Conservation (phyloP, 1,284 basidiomycete genomes). For the Sphaerobolus stellatus region DNA sequence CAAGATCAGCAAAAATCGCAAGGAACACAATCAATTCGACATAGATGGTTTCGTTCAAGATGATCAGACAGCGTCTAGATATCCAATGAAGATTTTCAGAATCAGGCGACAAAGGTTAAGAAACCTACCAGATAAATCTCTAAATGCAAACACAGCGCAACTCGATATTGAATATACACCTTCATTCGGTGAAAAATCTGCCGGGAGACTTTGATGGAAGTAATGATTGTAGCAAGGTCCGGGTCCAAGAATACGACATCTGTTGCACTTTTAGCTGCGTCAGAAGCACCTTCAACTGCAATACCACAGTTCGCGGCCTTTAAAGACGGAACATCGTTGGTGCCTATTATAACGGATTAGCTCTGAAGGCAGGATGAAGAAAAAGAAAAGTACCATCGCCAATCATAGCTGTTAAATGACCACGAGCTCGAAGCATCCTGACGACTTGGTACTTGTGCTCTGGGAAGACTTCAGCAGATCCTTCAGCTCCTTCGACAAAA, state of each 20-base stretch:
- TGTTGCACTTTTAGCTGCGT: slow-evolving; percentile 46
- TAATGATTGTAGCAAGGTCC: slow-evolving; percentile 40
- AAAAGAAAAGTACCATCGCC: slow-evolving; percentile 27
- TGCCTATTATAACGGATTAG: slow-evolving; percentile 25
- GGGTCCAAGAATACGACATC: slow-evolving; percentile 51
- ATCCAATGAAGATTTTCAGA: background rate
- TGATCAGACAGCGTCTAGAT: slow-evolving; percentile 41
- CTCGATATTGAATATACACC: slow-evolving; percentile 38
- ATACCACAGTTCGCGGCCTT: slow-evolving; percentile 49
- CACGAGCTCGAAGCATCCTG: slow-evolving; percentile 50
- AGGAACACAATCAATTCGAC: slow-evolving; percentile 56
- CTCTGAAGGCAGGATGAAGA: background rate
- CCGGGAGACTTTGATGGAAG: slow-evolving; percentile 54
- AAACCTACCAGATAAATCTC: slow-evolving; percentile 50
- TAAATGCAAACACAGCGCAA: slow-evolving; percentile 53
- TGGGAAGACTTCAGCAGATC: slow-evolving; percentile 57
- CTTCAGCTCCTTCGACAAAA: slow-evolving; percentile 55
- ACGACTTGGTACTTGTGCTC: slow-evolving; percentile 56
- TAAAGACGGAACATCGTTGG: slow-evolving; percentile 43
- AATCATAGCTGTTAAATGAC: slow-evolving; percentile 55
- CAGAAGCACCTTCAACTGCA: slow-evolving; percentile 48
- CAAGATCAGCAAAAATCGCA: slow-evolving; percentile 53
- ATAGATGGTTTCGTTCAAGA: slow-evolving; percentile 53
- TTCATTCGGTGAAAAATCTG: slow-evolving; percentile 61
- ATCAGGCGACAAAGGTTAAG: too few relatives aligned